Evolutionary conservation across 2,329 filamentous ascomycete species (phyloP), one percentile per base, ranked within the genome.

Genomic region (Hypoxylon sp.): DNA sequence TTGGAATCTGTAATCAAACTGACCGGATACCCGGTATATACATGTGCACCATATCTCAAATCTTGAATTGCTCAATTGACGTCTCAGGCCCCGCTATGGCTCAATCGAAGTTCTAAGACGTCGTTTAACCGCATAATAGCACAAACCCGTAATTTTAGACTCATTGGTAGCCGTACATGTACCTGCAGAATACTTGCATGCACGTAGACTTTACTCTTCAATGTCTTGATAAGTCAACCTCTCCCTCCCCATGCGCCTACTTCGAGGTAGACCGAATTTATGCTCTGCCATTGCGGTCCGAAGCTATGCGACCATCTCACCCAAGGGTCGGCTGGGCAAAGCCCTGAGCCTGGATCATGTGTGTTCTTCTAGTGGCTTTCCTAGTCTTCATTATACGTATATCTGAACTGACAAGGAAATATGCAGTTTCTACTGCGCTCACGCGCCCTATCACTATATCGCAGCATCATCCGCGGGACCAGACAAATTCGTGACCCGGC

Each of bases 341-440:
- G 79, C 84, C 2, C 75, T 90, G 72, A 88, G 85, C 72, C 80
- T 91, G 37, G 88, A 90, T 68, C 87, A 90, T 76, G 88, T 90
- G 82, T 30, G 83, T 80, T 22, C 10, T 48, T 22, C 13, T 33
- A 20, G 13, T 20, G 2, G 5, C 30, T 25, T 40, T 8, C 20
- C 4, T 49, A 42, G 14, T 11, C 46, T 22, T 40, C 6, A 6
- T 14, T 60, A 20, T 58, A 40, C n/a, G 31, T 8, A 37, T 44
- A 27, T 1, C 25, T 27, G 20, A 62, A 40, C 66, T 73, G 14
- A 71, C 46, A 22, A 62, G 11, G 46, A 31, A 22, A 40, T n/a
- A 44, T 40, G 22, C 66, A 90, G 88, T 91, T 91, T 65, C 81
- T 91, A 55, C 87, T 90, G 74, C 81, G 89, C 37, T 77, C 81